A percentile compares a stretch with the other conserved stretches of the same genome.
Conservation (phyloP, 805 yeast species). For the Saturnispora quitensis region DNA sequence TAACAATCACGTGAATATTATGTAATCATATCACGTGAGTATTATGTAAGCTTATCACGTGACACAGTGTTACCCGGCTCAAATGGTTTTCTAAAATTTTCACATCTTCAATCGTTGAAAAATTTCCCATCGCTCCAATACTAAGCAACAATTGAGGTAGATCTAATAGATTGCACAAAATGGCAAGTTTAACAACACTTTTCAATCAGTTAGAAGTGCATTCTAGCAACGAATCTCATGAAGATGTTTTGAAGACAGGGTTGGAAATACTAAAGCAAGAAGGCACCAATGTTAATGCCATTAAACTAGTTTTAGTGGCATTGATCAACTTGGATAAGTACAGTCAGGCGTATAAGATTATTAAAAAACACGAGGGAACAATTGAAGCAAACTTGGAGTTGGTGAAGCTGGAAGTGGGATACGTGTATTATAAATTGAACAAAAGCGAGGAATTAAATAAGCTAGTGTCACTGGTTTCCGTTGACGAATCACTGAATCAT, state of each 20-base stretch:
- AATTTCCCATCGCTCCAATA: background rate
- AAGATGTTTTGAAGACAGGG: slow-evolving; percentile 26
- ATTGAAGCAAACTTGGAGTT: slow-evolving; percentile 8
- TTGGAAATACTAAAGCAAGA: slow-evolving; percentile 22
- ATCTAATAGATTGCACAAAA: background rate
- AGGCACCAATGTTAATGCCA: slow-evolving; percentile 24
- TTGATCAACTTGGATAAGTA: slow-evolving; percentile 53
- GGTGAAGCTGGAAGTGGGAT: slow-evolving; percentile 43
- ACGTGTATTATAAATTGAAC: slow-evolving; percentile 47
- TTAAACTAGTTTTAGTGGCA: slow-evolving; percentile 42
- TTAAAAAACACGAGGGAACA: slow-evolving; percentile 3
- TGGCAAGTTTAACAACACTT: slow-evolving; percentile 20
- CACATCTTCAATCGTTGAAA: background rate
- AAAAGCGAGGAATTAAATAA: slow-evolving; percentile 21
- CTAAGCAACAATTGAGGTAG: background rate
- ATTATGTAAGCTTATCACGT: background rate
- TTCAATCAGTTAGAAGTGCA: slow-evolving; percentile 29
- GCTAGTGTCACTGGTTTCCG: slow-evolving; percentile 10
- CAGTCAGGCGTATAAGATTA: slow-evolving; percentile 33
- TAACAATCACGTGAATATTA: too few relatives aligned
- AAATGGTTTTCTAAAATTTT: background rate
- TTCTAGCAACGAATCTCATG: slow-evolving; percentile 29
- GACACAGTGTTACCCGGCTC: background rate
- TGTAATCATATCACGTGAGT: background rate
- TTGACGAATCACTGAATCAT: slow-evolving; percentile 27